Evolutionary conservation across 2,329 filamentous ascomycete genomes (phyloP).

Genomic region (Penicillium polonicum): DNA sequence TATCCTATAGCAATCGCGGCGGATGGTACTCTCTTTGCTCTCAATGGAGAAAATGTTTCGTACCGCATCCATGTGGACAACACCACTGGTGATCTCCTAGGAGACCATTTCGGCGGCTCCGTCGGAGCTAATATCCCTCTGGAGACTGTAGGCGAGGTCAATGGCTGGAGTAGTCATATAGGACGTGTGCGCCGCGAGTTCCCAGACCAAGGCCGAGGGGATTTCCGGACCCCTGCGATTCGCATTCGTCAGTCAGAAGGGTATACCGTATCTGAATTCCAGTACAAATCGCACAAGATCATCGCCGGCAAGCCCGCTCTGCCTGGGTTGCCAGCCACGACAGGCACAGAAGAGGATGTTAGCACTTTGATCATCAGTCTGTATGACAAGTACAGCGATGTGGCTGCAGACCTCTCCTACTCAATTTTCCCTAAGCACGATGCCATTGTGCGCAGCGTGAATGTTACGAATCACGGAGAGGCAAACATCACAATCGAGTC

Average conservation of each 20-base stretch:
- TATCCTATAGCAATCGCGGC: constrained; percentile 49
- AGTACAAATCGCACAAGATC: constrained; percentile 59
- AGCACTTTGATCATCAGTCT: constrained; percentile 59
- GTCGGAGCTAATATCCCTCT: constrained; percentile 54
- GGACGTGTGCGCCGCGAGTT: constrained; percentile 60
- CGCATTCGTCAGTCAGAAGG: constrained; percentile 60
- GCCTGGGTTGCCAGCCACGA: constrained; percentile 59
- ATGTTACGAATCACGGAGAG: constrained; percentile 59
- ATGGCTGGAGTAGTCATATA: constrained; percentile 56
- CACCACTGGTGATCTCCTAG: constrained; percentile 55
- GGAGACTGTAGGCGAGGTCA: constrained; percentile 32
- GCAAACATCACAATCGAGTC: constrained; percentile 55
- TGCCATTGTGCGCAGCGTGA: constrained; percentile 61
- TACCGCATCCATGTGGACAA: constrained; percentile 65
- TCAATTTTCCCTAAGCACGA: constrained; percentile 63
- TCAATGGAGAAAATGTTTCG: constrained; percentile 57
- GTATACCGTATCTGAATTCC: constrained; percentile 58
- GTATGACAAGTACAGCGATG: constrained; percentile 58
- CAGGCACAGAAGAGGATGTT: constrained; percentile 56
- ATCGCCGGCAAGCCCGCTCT: constrained; percentile 57
- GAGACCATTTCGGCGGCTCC: constrained; percentile 62
- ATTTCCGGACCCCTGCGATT: constrained; percentile 62
- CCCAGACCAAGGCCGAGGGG: constrained; percentile 63
- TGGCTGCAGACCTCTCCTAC: constrained; percentile 61
- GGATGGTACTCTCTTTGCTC: constrained; percentile 56